A percentile compares a stretch with the other conserved stretches of the same genome.
Conservation (phyloP, 805 yeast genomes). For the Cyberlindnera nakhonratchasimensis region DNA sequence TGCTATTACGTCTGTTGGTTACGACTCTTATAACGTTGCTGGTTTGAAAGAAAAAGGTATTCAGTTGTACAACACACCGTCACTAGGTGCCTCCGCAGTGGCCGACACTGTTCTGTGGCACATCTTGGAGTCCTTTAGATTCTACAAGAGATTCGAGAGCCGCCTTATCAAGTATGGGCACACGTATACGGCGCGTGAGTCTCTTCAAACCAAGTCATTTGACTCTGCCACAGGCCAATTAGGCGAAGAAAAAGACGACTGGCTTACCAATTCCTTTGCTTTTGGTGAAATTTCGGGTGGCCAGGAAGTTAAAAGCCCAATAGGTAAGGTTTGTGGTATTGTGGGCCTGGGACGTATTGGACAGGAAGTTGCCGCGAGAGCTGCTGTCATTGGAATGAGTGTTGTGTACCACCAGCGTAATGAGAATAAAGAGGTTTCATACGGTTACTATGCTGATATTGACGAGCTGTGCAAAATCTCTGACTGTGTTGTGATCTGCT, state of each 20-base stretch:
- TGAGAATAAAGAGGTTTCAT: slow-evolving; percentile 36
- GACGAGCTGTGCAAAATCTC: slow-evolving; percentile 36
- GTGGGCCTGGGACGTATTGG: slow-evolving; percentile 66
- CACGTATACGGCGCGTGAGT: slow-evolving; percentile 39
- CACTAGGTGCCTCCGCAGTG: slow-evolving; percentile 53
- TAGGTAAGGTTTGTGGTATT: slow-evolving; percentile 49
- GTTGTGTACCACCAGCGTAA: slow-evolving; percentile 53
- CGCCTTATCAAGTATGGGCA: slow-evolving; percentile 33
- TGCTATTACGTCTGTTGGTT: slow-evolving; percentile 56
- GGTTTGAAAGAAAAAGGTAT: slow-evolving; percentile 39
- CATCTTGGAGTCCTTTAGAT: slow-evolving; percentile 51
- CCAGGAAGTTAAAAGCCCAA: slow-evolving; percentile 39
- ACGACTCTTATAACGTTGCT: slow-evolving; percentile 45
- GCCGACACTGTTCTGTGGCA: slow-evolving; percentile 62
- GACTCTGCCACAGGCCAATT: slow-evolving; percentile 30
- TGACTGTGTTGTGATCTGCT: slow-evolving; percentile 51
- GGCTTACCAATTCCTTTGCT: slow-evolving; percentile 25
- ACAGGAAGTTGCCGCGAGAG: slow-evolving; percentile 46
- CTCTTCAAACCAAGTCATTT: slow-evolving; percentile 32
- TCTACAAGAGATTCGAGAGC: slow-evolving; percentile 38
- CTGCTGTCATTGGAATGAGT: slow-evolving; percentile 53
- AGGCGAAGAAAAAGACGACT: slow-evolving; percentile 26
- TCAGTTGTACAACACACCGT: slow-evolving; percentile 44
- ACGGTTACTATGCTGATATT: slow-evolving; percentile 31
- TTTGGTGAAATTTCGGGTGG: slow-evolving; percentile 38